Conservation (phyloP, 805 yeast species). For the Lipomyces yamanashiensis region DNA sequence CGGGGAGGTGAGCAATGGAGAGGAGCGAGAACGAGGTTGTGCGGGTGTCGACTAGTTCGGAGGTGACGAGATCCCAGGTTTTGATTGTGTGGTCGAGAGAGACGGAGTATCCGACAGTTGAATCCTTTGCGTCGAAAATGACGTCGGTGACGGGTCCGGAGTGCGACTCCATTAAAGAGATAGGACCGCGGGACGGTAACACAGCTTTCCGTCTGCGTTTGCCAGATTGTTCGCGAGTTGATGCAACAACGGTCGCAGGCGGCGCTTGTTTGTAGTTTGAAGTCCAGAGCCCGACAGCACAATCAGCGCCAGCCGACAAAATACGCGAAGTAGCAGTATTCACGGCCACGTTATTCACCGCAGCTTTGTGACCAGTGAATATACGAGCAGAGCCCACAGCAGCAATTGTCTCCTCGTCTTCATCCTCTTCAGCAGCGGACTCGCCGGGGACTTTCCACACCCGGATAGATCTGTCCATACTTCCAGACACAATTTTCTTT, state of each 20-base stretch:
- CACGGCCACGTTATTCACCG: slow-evolving; percentile 79
- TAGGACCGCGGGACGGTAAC: slow-evolving; percentile 79
- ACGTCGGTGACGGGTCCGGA: slow-evolving; percentile 86
- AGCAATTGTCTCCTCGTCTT: slow-evolving; percentile 45
- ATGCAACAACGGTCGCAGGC: slow-evolving; percentile 48
- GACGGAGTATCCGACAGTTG: slow-evolving; percentile 87
- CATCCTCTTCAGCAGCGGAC: slow-evolving; percentile 52
- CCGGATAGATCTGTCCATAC: slow-evolving; percentile 86
- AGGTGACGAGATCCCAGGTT: slow-evolving; percentile 94
- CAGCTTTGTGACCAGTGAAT: slow-evolving; percentile 85
- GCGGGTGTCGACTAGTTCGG: slow-evolving; percentile 83
- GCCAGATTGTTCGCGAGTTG: slow-evolving; percentile 61
- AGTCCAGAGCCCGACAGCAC: slow-evolving; percentile 85
- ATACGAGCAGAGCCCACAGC: slow-evolving; percentile 34
- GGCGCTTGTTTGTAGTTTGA: slow-evolving; percentile 84
- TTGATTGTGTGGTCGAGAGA: slow-evolving; percentile 94
- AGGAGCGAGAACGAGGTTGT: slow-evolving; percentile 84
- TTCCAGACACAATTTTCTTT: slow-evolving; percentile 74
- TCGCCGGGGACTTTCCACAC: slow-evolving; percentile 72
- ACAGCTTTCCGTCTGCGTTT: slow-evolving; percentile 84
- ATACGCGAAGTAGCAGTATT: slow-evolving; percentile 60
- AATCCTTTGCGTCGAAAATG: slow-evolving; percentile 70
- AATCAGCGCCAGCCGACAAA: slow-evolving; percentile 83
- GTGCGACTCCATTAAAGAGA: slow-evolving; percentile 80
- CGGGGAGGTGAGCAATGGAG: slow-evolving; percentile 70